A percentile compares a stretch with the other conserved stretches of the same genome.
These are phyloP conservation scores for Starmerella stellata DNA, from an alignment of 805 yeast genomes.

Conservation along the genomic window DNA sequence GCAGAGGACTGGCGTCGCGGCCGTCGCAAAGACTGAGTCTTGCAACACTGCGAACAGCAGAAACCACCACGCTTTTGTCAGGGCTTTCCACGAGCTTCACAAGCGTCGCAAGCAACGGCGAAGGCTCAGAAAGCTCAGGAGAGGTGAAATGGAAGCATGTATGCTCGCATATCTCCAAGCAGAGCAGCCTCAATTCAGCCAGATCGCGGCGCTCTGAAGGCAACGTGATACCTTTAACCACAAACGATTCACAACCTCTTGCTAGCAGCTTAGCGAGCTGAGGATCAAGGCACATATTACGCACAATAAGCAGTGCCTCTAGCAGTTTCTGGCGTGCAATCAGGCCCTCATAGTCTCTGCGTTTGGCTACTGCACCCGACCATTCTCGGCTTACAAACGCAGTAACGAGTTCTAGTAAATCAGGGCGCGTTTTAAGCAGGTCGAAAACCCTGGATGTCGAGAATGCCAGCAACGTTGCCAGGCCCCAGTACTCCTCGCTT, in stretches of 20 bases:
- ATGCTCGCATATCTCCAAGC: conserved; percentile 58
- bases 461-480: conserved; percentile 36
- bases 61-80: conserved; percentile 54
- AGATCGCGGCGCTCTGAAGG: conserved; percentile 16
- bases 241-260: conserved; percentile 20
- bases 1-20: conserved; percentile 7
- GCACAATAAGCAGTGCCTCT: conserved; percentile 45
- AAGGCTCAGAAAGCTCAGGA: conserved; percentile 38
- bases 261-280: conserved; percentile 56
- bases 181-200: conserved; percentile 31
- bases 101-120: conserved; percentile 41
- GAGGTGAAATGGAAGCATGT: conserved; percentile 69
- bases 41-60: conserved; percentile 57
- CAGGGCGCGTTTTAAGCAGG: conserved; percentile 7
- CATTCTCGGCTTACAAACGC: conserved; percentile 7
- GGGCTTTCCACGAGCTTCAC: conserved; percentile 32
- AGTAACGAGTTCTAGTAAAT: conserved; percentile 8
- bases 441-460: conserved; percentile 13
- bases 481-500: conserved; percentile 55
- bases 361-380: conserved; percentile 6
- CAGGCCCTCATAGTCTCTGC: conserved; percentile 7
- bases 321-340: conserved; percentile 21
- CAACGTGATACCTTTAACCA: conserved; percentile 24
- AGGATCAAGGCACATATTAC: conserved; percentile 72
- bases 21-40: conserved; percentile 50